Base-by-base conservation (phyloP, 1,284 basidiomycete species). In the Moniliophthora roreri region DNA sequence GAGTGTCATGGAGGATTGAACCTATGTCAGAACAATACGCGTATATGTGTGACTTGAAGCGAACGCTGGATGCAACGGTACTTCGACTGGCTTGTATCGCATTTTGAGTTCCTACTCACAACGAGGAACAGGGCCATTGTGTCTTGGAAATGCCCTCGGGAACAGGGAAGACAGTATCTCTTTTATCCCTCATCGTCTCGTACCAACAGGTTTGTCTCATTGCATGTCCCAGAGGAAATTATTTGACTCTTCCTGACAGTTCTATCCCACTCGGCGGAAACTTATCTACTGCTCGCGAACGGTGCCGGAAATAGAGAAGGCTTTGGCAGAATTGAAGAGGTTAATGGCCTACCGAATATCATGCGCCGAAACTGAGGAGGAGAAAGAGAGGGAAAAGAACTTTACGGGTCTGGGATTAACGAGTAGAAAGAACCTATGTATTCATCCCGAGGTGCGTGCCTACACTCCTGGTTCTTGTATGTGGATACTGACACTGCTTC, bases 221-320 rank as follows among this genome's bases (percentile, higher is more conserved):
- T 24, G 21, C 15, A 28, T 37, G 15, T 8, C 21, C 18, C 4
- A 23, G 15, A 24, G 32, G 13, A 37, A 11, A 21, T 24, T 13
- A 39, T 37, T 49, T 42, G 10, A 58, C 54, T 16, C 47, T 46
- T 23, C 26, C 46, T 23, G 16, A 0, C 60, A 95, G 91, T 97
- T 95, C 72, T 93, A 95, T 67, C 91, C 94, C 8, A 89, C 87
- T 7, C 87, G 89, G 57, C 83, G 97, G 58, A 99, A 99, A 70
- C 85, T 99, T 60, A 90, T 99, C 61, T 99, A 99, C 71, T 99
- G 97, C 72, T 99, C 97, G 21, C 95, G 97, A 66, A 99, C 97
- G 2, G 97, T 99, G n/a, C 97, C 97, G 5, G 97, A 99, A 74
- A 99, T 99, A 62, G 97, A 99, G 71, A 99, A 99, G 71, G 97